A percentile compares a stretch with the other conserved stretches of the same genome.
Conservation (phyloP, 2,329 filamentous ascomycete species). For the Penicillium sp. region DNA sequence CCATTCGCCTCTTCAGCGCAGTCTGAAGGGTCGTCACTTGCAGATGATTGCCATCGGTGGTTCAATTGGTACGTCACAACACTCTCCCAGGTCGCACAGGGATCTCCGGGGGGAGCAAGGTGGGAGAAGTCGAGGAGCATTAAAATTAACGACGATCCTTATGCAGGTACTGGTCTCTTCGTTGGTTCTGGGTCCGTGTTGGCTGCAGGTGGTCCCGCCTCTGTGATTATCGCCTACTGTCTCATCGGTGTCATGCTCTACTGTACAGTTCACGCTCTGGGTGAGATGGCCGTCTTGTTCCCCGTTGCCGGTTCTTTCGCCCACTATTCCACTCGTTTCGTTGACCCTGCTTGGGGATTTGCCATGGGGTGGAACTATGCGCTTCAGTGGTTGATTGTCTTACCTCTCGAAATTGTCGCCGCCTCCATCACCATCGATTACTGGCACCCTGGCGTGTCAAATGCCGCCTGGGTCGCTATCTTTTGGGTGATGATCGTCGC, state of each 20-base stretch:
- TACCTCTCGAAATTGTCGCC: conserved; percentile 81
- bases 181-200: conserved; percentile 73
- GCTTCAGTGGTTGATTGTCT: conserved; percentile 75
- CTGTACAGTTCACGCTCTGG: conserved; percentile 84
- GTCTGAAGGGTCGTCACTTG: conserved; percentile 75
- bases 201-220: conserved; percentile 67
- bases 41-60: conserved; percentile 98
- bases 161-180: conserved; percentile 70
- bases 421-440: conserved; percentile 78
- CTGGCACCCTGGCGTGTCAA: conserved; percentile 62
- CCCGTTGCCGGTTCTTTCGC: conserved; percentile 90
- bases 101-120: background rate
- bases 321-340: conserved; percentile 82
- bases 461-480: conserved; percentile 72
- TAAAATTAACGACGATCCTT: background rate
- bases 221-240: conserved; percentile 68
- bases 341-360: conserved; percentile 92
- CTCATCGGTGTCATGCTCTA: conserved; percentile 84
- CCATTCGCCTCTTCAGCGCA: conserved; percentile 66
- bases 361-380: conserved; percentile 96
- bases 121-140: background rate
- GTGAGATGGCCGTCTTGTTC: conserved; percentile 84
- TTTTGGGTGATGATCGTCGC: conserved; percentile 69
- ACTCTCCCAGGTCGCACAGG: background rate
- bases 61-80: conserved; percentile 60